Percentiles rank a stretch among this genome's conserved stretches.
Evolutionary conservation across 306 rosid genomes (phyloP).

Genomic region (Cucumis melo): DNA sequence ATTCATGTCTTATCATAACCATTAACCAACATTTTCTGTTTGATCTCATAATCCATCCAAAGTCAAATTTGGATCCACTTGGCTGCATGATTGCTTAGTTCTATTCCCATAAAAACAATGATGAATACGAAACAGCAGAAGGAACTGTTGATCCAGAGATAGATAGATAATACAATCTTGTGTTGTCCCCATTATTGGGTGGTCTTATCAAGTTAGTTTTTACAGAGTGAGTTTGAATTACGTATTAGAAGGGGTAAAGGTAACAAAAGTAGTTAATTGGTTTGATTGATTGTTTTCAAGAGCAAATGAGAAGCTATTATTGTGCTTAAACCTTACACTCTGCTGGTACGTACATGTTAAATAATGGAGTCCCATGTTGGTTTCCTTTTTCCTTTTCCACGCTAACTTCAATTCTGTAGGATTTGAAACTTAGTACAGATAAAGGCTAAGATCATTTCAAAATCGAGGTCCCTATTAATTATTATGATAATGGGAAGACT

Average conservation of each 20-base stretch:
- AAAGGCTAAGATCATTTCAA: not conserved
- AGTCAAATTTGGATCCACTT: conserved; percentile 1
- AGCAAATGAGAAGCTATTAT: not conserved
- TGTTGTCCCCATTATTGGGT: not conserved
- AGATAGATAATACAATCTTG: not conserved
- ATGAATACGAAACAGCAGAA: not conserved
- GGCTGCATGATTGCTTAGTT: not conserved
- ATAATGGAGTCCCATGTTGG: conserved; percentile 5
- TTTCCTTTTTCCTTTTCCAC: conserved; percentile 6
- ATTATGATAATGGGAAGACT: not conserved
- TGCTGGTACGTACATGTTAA: conserved; percentile 1
- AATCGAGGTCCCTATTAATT: not conserved
- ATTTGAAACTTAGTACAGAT: not conserved
- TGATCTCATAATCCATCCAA: not conserved
- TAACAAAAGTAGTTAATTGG: not conserved
- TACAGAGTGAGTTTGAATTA: not conserved
- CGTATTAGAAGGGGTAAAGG: not conserved
- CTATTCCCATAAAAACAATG: not conserved
- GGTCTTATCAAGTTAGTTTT: not conserved
- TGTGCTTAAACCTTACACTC: not conserved
- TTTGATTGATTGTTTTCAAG: not conserved
- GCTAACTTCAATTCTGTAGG: conserved; percentile 2
- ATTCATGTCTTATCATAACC: not conserved
- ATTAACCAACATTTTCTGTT: not conserved
- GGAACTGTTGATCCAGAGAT: conserved; percentile 1